phyloP scores from a whole-genome alignment of 352 stramenopile species.

The Phytophthora vignae region DNA sequence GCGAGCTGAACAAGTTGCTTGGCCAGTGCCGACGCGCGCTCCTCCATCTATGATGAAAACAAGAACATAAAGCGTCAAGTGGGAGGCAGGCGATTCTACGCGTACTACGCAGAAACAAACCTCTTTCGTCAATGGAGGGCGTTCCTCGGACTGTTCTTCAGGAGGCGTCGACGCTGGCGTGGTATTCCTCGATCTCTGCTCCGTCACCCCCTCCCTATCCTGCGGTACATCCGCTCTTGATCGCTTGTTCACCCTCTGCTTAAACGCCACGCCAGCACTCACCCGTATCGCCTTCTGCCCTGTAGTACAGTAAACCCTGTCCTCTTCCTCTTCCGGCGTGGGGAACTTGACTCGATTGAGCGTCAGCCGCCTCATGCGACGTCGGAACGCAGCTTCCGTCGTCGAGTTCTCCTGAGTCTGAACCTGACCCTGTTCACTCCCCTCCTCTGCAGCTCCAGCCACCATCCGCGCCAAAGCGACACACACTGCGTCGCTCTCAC shows the following conservation, averaged over 20 bases:
- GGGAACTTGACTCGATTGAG: slow-evolving; percentile 38
- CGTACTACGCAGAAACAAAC: slow-evolving; percentile 16
- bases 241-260: slow-evolving; percentile 25
- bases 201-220: slow-evolving; percentile 1
- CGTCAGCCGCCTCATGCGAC: slow-evolving; percentile 37
- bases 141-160: slow-evolving; percentile 15
- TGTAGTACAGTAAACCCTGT: not conserved
- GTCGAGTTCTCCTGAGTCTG: not conserved
- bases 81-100: not conserved
- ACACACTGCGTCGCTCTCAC: slow-evolving; percentile 38
- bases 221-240: slow-evolving; percentile 7
- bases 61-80: not conserved
- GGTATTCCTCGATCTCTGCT: slow-evolving; percentile 16
- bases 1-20: slow-evolving; percentile 59
- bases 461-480: slow-evolving; percentile 37
- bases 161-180: not conserved
- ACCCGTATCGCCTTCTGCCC: not conserved
- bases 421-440: slow-evolving; percentile 1
- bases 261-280: not conserved
- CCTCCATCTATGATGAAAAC: slow-evolving; percentile 47
- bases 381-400: slow-evolving; percentile 34
- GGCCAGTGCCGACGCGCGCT: slow-evolving; percentile 44
- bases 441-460: slow-evolving; percentile 15
- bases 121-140: slow-evolving; percentile 39
- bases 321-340: slow-evolving; percentile 17